Base-by-base conservation (phyloP, 1,284 basidiomycete species). In the Sparassis latifolia region DNA sequence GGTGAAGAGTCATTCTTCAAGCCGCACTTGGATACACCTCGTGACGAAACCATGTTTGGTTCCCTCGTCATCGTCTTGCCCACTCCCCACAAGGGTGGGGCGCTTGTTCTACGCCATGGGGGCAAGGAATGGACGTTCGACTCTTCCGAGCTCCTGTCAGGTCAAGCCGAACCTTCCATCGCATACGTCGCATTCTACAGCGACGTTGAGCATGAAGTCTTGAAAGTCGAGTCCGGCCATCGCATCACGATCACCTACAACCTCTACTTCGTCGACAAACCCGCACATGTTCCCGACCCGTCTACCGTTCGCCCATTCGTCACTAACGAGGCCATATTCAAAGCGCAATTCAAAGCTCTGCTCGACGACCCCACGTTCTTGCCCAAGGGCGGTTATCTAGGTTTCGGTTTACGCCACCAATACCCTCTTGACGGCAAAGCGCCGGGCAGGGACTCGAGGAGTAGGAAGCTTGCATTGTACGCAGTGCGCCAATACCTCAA, bases 151-250 rank as follows among this genome's bases (percentile, higher is more conserved):
- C 55, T 64, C 29, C 52, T 67, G 4, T 44, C 56, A 0, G 31
- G 52, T 4, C 3, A 33, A 5, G 2, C n/a, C 3, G 20, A 47
- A 7, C 58, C 56, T 3, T 58, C 56, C 2, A 53, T 72, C 37
- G 67, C 64, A 1, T 75, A 67, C 51, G 58, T 64, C 45, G 68
- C 69, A 1, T 72, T 77, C 55, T 75, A 65, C 63, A 69, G 72
- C 50, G 73, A 76, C 58, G 64, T 73, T 52, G 71, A 73, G 52
- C 72, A 77, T 56, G 74, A 77, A 53, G 71, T 78, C 20, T 41
- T 60, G 1, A 64, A 63, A 0, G 72, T 79, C 9, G 59, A 51
- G 45, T 46, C 45, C 33, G 31, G 35, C 10, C 2, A 43, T 27
- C 64, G 71, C 3, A 62, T 78, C 33, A 75, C 72, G 2, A 52